Evolutionary conservation across 2,329 filamentous ascomycete genomes (phyloP).

Genomic region (Colletotrichum spaethianum): DNA sequence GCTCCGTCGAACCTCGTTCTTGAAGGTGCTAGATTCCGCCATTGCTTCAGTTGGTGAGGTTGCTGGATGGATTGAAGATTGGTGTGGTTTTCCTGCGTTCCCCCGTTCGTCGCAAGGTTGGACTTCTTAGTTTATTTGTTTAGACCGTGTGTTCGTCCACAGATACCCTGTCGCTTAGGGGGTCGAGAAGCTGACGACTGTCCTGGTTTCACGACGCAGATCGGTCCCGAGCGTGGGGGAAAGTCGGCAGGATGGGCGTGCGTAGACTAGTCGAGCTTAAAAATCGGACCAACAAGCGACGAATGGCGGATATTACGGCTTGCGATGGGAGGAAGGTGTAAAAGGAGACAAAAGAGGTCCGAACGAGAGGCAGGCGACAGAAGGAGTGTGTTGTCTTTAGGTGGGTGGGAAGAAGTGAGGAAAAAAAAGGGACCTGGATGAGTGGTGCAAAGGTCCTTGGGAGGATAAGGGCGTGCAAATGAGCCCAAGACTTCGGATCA

Average conservation of each 20-base stretch:
- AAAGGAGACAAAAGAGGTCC: conserved; percentile 21
- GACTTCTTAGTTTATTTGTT: conserved; percentile 28
- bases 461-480: conserved; percentile 4
- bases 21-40: conserved; percentile 43
- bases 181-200: conserved; percentile 32
- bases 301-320: conserved; percentile 27
- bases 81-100: not conserved
- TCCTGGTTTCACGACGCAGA: conserved; percentile 37
- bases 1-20: conserved; percentile 39
- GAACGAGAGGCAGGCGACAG: conserved; percentile 30
- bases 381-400: conserved; percentile 6
- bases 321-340: conserved; percentile 16
- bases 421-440: conserved; percentile 12
- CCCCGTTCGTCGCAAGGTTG: conserved; percentile 21
- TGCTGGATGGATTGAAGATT: not conserved
- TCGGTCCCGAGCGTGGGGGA: conserved; percentile 36
- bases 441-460: not conserved
- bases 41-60: not conserved
- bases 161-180: conserved; percentile 21
- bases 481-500: conserved; percentile 35
- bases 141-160: conserved; percentile 28
- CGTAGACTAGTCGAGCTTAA: conserved; percentile 33
- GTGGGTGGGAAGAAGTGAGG: conserved; percentile 28
- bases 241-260: conserved; percentile 23
- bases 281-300: conserved; percentile 23